Percentiles rank a stretch among this genome's conserved stretches.
These are phyloP conservation scores for Trichoderma pleuroti DNA, from an alignment of 2,329 filamentous ascomycete genomes.

Conservation along the genomic window DNA sequence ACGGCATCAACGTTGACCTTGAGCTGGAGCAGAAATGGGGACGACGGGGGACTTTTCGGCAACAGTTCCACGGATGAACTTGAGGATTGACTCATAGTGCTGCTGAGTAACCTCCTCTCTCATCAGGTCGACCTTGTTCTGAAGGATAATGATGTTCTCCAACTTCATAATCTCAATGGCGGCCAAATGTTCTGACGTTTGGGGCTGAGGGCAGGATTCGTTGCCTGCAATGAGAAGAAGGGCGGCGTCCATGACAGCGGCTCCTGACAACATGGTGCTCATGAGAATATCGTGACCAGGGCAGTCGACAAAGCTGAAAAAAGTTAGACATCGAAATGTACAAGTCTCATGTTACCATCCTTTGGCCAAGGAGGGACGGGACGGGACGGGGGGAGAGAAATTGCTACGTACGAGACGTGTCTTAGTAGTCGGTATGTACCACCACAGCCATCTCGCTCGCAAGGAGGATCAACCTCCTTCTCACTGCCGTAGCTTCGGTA, in stretches of 20 bases:
- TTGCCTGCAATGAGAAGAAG: conserved; percentile 96
- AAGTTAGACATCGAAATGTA: conserved; percentile 4
- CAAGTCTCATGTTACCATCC: neutral
- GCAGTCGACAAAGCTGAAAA: conserved; percentile 84
- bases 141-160: conserved; percentile 97
- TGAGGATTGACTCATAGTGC: conserved; percentile 95
- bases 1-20: conserved; percentile 99
- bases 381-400: neutral
- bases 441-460: conserved; percentile 85
- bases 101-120: conserved; percentile 88
- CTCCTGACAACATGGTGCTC: conserved; percentile 99
- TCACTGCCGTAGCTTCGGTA: conserved; percentile 98
- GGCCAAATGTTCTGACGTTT: conserved; percentile 97
- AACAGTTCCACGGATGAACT: conserved; percentile 97
- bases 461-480: conserved; percentile 95
- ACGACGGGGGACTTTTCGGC: conserved; percentile 94
- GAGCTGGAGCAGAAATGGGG: conserved; percentile 92
- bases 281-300: conserved; percentile 99
- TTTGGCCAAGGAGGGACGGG: neutral
- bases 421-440: conserved; percentile 85
- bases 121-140: conserved; percentile 99
- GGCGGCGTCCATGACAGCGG: conserved; percentile 98
- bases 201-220: conserved; percentile 95
- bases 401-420: conserved; percentile 76
- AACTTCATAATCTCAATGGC: conserved; percentile 99